A percentile compares a stretch with the other conserved stretches of the same genome.
Evolutionary conservation across 1,284 basidiomycete genomes (phyloP).

Genomic region (Cutaneotrichosporon curvatum): DNA sequence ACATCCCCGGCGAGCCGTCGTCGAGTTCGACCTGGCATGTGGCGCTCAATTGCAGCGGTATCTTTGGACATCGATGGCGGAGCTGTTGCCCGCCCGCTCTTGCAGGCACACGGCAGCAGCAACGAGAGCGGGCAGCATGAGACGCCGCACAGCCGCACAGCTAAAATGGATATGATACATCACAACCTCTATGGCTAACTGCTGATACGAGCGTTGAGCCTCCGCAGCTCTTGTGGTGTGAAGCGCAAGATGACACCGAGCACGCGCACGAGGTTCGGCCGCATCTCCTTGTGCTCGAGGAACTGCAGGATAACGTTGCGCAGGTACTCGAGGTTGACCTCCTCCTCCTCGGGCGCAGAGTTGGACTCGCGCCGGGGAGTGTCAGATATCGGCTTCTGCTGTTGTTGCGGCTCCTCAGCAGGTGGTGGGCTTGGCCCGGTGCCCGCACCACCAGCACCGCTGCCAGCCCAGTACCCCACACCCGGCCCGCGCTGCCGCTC

Average conservation of each 20-base stretch:
- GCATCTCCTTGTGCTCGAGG: conserved; percentile 80
- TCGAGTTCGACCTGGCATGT: too few relatives aligned
- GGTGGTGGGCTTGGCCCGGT: not conserved
- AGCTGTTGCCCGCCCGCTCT: too few relatives aligned
- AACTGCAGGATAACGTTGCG: conserved; percentile 91
- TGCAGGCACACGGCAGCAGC: too few relatives aligned
- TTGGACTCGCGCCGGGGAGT: not conserved
- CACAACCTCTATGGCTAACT: conserved; percentile 12
- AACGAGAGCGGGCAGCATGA: too few relatives aligned
- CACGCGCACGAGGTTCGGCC: conserved; percentile 80
- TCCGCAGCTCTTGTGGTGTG: conserved; percentile 83
- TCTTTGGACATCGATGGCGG: too few relatives aligned
- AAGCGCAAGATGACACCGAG: conserved; percentile 84
- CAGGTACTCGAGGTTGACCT: conserved; percentile 90
- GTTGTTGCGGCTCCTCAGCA: not conserved
- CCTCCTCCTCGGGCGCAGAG: conserved; percentile 52
- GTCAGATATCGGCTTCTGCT: not conserved
- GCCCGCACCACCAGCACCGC: conserved; percentile 50
- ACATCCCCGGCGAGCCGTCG: too few relatives aligned
- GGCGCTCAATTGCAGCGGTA: too few relatives aligned
- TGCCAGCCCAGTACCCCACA: conserved; percentile 77
- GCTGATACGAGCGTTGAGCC: conserved; percentile 63
- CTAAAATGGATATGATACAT: not conserved
- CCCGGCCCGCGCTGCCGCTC: conserved; percentile 84
- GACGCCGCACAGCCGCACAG: too few relatives aligned